Evolutionary conservation across 352 stramenopile genomes (phyloP).

Genomic region (Pythium aquatile): DNA sequence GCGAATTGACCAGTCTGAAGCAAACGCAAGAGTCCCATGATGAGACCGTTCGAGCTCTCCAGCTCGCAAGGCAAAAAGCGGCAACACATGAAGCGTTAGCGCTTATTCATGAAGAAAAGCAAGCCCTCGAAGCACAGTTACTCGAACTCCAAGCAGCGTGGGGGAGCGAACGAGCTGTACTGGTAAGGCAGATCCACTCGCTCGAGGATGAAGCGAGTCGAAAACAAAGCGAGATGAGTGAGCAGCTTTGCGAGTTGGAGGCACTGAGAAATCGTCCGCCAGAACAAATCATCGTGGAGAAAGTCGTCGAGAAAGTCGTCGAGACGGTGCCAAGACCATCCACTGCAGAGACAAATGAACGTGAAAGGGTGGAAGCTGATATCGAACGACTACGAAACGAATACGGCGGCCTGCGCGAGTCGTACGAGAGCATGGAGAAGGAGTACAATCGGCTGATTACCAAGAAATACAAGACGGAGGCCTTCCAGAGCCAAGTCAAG

Average conservation of each 20-base stretch:
- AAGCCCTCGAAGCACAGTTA: constrained; percentile 39
- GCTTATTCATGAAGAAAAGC: constrained; percentile 59
- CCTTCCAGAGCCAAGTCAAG: constrained; percentile 65
- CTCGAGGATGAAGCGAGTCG: constrained; percentile 20
- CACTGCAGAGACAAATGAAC: constrained; percentile 16
- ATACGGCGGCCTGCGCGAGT: constrained; percentile 28
- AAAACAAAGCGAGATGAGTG: constrained; percentile 1
- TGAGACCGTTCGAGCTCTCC: constrained; percentile 70
- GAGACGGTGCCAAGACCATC: constrained; percentile 4
- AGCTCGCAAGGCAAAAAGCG: constrained; percentile 60
- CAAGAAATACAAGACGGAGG: constrained; percentile 76
- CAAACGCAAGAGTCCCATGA: constrained; percentile 57
- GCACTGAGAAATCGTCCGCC: neutral
- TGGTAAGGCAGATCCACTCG: neutral
- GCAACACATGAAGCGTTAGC: constrained; percentile 56
- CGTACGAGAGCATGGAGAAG: constrained; percentile 29
- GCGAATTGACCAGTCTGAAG: constrained; percentile 31
- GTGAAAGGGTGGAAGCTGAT: constrained; percentile 23
- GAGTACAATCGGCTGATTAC: constrained; percentile 61
- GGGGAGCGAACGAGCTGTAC: neutral
- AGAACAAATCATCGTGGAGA: neutral
- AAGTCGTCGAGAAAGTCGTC: constrained; percentile 18
- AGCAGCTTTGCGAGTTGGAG: neutral
- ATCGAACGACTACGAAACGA: constrained; percentile 33
- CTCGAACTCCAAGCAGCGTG: constrained; percentile 26